Evolutionary conservation across 2,329 filamentous ascomycete genomes (phyloP), one percentile per base, ranked within the genome.

Genomic region (Cercospora sojina): DNA sequence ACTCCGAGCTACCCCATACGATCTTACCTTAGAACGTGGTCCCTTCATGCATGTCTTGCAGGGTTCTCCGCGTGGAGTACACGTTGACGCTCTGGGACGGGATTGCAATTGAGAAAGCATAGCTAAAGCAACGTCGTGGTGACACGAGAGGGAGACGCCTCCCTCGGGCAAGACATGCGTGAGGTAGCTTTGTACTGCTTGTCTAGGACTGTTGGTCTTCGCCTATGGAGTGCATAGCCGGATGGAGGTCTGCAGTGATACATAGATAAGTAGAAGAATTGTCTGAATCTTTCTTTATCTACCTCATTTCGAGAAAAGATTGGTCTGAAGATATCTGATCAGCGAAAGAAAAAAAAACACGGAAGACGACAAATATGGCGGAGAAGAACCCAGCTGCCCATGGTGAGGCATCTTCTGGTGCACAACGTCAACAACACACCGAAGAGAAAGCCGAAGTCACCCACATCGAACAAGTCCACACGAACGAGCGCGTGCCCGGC

Each of bases 391-490:
- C 53, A 3, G 25, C 16, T 32, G 27, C 53, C 5, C n/a, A 23
- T 20, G 35, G 53, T 4, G 53, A 57, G 53, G n/a, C 53, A 0
- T 57, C 53, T 8, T 57, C 53, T 35, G 53, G 53, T n/a, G n/a
- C n/a, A n/a, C n/a, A n/a, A n/a, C n/a, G n/a, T n/a, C n/a, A n/a
- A n/a, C 53, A 27, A 29, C 12, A 55, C 12, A 20, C 53, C 5
- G 43, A 41, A 41, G 56, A 64, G 41, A 64, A 64, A 38, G 63
- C 35, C 8, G 63, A 60, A n/a, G 13, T 67, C 55, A 66, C 65
- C 9, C 74, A 76, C 29, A 71, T 80, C 55, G 78, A 80, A 68
- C 71, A 75, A 18, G 65, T 80, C 35, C 74, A 75, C 16, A 79
- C 77, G 58, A 77, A 77, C 65, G 79, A 80, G 43, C 69, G 73